These are phyloP conservation scores for Hanseniaspora pseudoguilliermondii DNA, from an alignment of 805 yeast species.

Conservation along the genomic window DNA sequence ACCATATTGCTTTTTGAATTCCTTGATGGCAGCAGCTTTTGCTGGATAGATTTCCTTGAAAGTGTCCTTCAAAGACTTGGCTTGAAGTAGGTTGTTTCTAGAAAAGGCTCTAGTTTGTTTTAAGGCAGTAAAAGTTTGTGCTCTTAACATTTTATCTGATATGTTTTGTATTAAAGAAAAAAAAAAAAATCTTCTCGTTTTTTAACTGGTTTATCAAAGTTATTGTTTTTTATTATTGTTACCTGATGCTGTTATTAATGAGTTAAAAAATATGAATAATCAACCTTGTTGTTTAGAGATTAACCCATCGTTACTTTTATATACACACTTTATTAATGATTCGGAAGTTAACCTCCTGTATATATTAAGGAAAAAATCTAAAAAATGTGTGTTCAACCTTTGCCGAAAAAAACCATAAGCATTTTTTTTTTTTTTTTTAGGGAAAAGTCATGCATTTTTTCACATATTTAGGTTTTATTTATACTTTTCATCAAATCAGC, in stretches of 20 bases:
- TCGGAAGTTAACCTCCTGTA: background rate
- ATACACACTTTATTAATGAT: background rate
- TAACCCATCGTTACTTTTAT: too few species aligned
- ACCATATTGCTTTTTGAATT: slow-evolving; percentile 84
- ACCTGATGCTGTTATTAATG: too few species aligned
- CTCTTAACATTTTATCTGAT: slow-evolving; percentile 1
- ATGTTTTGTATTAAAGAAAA: slow-evolving; percentile 8
- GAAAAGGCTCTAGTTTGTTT: slow-evolving; percentile 7
- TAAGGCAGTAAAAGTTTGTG: slow-evolving; percentile 1
- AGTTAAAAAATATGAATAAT: too few species aligned
- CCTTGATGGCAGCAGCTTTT: slow-evolving; percentile 72
- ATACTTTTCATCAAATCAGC: background rate
- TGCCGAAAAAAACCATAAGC: background rate
- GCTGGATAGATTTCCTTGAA: slow-evolving; percentile 86
- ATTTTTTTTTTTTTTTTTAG: background rate
- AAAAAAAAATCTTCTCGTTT: slow-evolving; percentile 6
- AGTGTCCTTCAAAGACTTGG: slow-evolving; percentile 75
- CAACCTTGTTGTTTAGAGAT: too few species aligned
- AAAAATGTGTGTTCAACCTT: too few species aligned
- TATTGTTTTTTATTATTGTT: background rate
- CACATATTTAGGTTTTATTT: too few species aligned
- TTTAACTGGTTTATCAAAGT: background rate
- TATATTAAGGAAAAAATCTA: background rate
- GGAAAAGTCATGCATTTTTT: slow-evolving; percentile 7
- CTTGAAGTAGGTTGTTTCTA: slow-evolving; percentile 4